Evolutionary conservation across 1,139 yeast species (phyloP).

Genomic region (Candida albicans): DNA sequence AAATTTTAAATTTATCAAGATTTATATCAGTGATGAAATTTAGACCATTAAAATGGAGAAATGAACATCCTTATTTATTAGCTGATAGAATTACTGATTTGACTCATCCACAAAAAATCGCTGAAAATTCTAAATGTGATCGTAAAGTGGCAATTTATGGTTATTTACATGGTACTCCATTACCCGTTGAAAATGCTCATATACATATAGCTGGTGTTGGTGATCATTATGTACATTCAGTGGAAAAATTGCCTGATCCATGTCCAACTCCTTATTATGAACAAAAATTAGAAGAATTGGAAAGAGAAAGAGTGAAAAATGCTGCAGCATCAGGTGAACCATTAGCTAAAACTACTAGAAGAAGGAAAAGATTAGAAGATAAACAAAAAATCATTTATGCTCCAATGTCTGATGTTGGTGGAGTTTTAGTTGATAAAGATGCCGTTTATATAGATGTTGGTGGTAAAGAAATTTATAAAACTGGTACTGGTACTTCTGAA

Average conservation of each 20-base stretch:
- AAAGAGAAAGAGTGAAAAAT: constrained; percentile 65
- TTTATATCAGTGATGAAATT: constrained; percentile 97
- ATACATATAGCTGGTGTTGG: constrained; percentile 97
- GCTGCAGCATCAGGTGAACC: constrained; percentile 61
- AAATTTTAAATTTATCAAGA: constrained; percentile 84
- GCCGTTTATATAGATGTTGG: constrained; percentile 96
- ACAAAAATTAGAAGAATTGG: constrained; percentile 78
- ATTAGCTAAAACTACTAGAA: constrained; percentile 54
- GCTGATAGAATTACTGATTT: constrained; percentile 94
- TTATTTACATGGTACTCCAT: constrained; percentile 90
- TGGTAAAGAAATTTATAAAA: constrained; percentile 63
- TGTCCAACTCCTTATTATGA: constrained; percentile 96
- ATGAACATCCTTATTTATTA: constrained; percentile 92
- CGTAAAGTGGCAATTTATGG: constrained; percentile 92
- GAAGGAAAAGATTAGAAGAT: constrained; percentile 91
- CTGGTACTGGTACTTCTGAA: constrained; percentile 35
- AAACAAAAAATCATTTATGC: constrained; percentile 94
- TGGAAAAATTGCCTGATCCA: constrained; percentile 95
- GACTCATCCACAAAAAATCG: constrained; percentile 85
- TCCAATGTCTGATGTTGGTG: constrained; percentile 99
- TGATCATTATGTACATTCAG: constrained; percentile 70
- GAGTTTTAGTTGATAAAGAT: constrained; percentile 93
- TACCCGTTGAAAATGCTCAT: constrained; percentile 69
- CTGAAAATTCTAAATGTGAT: constrained; percentile 78
- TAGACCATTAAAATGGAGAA: constrained; percentile 97